phyloP scores from a whole-genome alignment of 106 monocot species.

The Iris macrosiphon region DNA sequence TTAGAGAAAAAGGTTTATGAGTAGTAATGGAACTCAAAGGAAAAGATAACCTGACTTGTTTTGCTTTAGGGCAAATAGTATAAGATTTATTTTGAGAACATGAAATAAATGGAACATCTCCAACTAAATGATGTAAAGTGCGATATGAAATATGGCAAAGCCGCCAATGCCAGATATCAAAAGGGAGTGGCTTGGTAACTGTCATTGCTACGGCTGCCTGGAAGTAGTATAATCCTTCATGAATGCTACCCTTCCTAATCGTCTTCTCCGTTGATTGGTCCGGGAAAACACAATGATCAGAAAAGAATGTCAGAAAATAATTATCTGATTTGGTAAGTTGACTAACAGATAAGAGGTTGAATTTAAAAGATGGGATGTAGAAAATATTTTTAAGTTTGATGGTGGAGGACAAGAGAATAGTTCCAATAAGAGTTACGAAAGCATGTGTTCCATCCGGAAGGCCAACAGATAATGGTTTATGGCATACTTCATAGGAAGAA shows the following conservation, averaged over 20 bases:
- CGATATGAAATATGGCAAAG: too few relatives aligned
- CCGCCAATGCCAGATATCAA: too few relatives aligned
- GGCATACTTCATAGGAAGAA: neutral
- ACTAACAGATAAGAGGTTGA: neutral
- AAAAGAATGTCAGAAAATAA: neutral
- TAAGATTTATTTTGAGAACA: too few relatives aligned
- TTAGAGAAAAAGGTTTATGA: too few relatives aligned
- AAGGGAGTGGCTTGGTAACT: too few relatives aligned
- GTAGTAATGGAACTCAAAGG: too few relatives aligned
- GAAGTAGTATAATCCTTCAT: too few relatives aligned
- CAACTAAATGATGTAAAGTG: too few relatives aligned
- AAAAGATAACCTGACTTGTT: too few relatives aligned
- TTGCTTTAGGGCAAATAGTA: too few relatives aligned
- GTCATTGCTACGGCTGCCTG: too few relatives aligned
- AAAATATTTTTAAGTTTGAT: neutral
- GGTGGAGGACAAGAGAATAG: neutral
- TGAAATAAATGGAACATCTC: too few relatives aligned
- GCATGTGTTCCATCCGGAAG: neutral
- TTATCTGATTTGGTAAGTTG: neutral
- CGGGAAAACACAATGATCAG: neutral
- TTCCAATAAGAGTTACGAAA: neutral
- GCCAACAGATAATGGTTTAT: neutral
- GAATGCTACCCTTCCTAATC: neutral
- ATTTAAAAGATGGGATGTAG: conserved; percentile 1
- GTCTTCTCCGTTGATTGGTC: neutral